These are phyloP conservation scores for Exophiala alcalophila DNA, from an alignment of 2,329 filamentous ascomycete genomes.

Conservation along the genomic window DNA sequence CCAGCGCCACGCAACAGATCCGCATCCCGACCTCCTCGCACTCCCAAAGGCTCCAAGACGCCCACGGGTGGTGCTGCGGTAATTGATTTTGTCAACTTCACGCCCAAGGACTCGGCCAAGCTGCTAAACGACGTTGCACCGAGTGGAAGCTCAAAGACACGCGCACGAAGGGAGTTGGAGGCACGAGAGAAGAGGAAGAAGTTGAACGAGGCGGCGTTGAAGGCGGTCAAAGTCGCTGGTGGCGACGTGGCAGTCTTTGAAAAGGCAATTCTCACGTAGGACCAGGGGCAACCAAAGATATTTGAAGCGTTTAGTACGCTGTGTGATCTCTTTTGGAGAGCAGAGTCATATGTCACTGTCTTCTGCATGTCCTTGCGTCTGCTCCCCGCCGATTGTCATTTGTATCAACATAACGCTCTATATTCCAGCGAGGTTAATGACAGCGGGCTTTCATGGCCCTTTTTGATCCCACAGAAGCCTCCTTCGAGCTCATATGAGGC, in stretches of 20 bases:
- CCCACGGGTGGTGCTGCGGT: constrained; percentile 30
- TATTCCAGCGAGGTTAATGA: no score
- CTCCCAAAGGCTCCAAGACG: constrained; percentile 32
- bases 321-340: no score
- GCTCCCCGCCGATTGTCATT: no score
- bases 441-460: no score
- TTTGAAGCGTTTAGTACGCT: no score
- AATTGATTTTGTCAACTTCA: constrained; percentile 79
- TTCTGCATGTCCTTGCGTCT: no score
- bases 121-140: constrained; percentile 90
- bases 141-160: constrained; percentile 88
- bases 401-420: no score
- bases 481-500: no score
- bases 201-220: constrained; percentile 30
- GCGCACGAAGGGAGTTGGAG: constrained; percentile 86
- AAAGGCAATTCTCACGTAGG: constrained; percentile 26
- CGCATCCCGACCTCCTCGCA: constrained; percentile 24
- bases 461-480: no score
- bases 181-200: constrained; percentile 68
- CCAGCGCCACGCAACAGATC: constrained; percentile 25
- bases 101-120: constrained; percentile 70
- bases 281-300: no score
- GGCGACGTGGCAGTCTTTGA: constrained; percentile 44
- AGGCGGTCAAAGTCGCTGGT: constrained; percentile 45
- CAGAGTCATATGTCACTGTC: neutral